phyloP scores from a whole-genome alignment of 2,329 filamentous ascomycete species.

The Penicillium sp. region DNA sequence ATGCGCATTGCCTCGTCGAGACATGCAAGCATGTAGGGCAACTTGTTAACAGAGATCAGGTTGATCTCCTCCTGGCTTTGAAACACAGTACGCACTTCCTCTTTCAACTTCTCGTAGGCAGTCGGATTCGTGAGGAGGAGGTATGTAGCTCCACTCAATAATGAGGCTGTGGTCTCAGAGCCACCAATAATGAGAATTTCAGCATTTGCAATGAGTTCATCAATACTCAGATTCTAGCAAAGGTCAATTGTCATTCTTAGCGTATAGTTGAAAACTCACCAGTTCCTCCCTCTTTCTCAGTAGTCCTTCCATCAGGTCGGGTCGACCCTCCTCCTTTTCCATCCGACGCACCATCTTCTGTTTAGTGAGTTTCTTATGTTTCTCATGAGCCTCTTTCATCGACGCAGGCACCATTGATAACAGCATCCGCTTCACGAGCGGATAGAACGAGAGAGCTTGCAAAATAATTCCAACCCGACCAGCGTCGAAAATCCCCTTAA shows the following conservation, averaged over 20 bases:
- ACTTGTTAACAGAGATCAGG: slow-evolving; percentile 22
- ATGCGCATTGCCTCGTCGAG: slow-evolving; percentile 39
- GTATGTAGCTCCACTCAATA: slow-evolving; percentile 37
- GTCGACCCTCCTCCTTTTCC: slow-evolving; percentile 6
- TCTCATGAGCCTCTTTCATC: slow-evolving; percentile 8
- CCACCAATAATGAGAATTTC: slow-evolving; percentile 35
- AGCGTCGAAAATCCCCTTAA: slow-evolving; percentile 23
- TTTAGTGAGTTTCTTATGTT: slow-evolving; percentile 9
- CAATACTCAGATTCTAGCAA: slow-evolving; percentile 6
- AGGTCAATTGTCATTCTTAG: background rate
- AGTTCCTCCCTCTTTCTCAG: slow-evolving; percentile 15
- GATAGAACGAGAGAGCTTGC: slow-evolving; percentile 12
- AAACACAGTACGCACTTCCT: slow-evolving; percentile 38
- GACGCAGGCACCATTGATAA: slow-evolving; percentile 9
- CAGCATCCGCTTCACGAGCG: slow-evolving; percentile 9
- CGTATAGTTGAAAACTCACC: slow-evolving; percentile 2
- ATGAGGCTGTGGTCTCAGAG: slow-evolving; percentile 42
- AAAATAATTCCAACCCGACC: slow-evolving; percentile 11
- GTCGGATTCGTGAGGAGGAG: slow-evolving; percentile 32
- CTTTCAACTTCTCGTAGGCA: slow-evolving; percentile 24
- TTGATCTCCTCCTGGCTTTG: slow-evolving; percentile 33
- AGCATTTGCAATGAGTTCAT: slow-evolving; percentile 30
- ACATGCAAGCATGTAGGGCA: slow-evolving; percentile 37
- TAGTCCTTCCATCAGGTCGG: slow-evolving; percentile 15
- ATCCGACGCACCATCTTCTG: slow-evolving; percentile 15